Evolutionary conservation across 129 eudicot genomes (phyloP).

Genomic region (Helichrysum umbraculigerum): DNA sequence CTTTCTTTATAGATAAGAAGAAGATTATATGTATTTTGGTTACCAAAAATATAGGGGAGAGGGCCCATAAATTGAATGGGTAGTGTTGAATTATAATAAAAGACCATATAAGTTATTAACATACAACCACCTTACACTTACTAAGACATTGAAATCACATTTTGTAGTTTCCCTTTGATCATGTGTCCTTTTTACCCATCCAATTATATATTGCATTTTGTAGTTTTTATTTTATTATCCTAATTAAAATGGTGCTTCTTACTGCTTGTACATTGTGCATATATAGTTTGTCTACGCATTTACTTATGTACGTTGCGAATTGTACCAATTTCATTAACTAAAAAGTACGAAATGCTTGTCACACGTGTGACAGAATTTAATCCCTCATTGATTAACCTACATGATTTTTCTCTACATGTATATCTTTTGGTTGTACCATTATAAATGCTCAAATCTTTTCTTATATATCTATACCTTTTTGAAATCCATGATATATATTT

Average conservation of each 20-base stretch:
- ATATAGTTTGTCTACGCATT: conserved; percentile 2
- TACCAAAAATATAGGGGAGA: conserved; percentile 1
- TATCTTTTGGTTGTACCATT: background rate
- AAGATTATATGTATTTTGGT: background rate
- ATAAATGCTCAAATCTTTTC: conserved; percentile 15
- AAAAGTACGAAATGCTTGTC: background rate
- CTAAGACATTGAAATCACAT: conserved; percentile 22
- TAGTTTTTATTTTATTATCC: background rate
- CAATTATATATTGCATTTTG: background rate
- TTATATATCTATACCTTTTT: background rate
- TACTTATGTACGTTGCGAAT: background rate
- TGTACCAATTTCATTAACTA: background rate
- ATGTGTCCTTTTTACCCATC: conserved; percentile 33
- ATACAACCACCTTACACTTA: conserved; percentile 51
- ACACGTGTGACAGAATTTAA: background rate
- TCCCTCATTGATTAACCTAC: background rate
- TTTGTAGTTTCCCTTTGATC: background rate
- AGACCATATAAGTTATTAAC: background rate
- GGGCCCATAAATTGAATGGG: conserved; percentile 36
- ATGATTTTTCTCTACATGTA: background rate
- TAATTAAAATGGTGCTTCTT: background rate
- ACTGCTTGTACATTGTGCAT: conserved; percentile 14
- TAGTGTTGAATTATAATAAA: conserved; percentile 30
- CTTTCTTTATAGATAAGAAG: background rate
- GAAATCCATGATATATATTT: background rate